These are phyloP conservation scores for Chenopodium quinoa DNA, from an alignment of 148 eudicot species.

Conservation along the genomic window DNA sequence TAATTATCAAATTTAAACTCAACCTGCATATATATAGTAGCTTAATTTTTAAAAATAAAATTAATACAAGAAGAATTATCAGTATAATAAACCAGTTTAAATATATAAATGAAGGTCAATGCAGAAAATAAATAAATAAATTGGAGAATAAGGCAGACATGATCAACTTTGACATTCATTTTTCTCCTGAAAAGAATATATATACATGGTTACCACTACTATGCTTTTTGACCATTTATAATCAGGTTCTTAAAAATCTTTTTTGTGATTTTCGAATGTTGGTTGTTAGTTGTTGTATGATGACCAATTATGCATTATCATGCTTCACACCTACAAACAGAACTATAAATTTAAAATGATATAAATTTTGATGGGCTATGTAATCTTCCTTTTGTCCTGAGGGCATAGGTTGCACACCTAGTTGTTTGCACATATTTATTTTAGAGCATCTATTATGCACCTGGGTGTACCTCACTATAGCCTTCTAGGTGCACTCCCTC, in stretches of 20 bases:
- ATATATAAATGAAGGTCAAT: no score
- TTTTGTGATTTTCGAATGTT: not conserved
- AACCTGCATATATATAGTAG: slow-evolving; percentile 11
- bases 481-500: no score
- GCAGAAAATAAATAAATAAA: not conserved
- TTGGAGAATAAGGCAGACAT: not conserved
- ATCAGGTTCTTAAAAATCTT: not conserved
- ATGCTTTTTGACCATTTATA: slow-evolving; percentile 1
- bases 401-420: not conserved
- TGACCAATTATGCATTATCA: no score
- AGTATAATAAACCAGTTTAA: not conserved
- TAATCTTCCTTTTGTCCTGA: not conserved
- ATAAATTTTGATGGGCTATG: not conserved
- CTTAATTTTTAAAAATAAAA: no score
- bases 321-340: no score
- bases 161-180: not conserved
- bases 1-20: not conserved
- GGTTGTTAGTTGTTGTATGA: not conserved
- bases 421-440: no score
- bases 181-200: not conserved
- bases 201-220: slow-evolving; percentile 26
- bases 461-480: no score
- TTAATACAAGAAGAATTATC: no score
- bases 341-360: no score
- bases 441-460: no score